These are phyloP conservation scores for Yamadazyma olivae DNA, from an alignment of 805 yeast genomes.

Conservation along the genomic window DNA sequence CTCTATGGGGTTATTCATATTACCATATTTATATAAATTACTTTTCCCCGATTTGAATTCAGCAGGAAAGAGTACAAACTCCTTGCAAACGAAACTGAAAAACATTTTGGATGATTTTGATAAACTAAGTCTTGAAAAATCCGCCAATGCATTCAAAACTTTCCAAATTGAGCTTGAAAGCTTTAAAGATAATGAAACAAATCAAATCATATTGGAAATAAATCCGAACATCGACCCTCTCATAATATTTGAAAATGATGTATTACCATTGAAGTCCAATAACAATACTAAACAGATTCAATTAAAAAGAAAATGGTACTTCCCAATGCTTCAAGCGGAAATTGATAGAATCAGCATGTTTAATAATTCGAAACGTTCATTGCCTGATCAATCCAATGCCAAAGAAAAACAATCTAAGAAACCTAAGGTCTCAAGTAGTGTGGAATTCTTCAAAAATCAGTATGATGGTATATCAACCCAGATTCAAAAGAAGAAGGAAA, in stretches of 20 bases:
- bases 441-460: conserved; percentile 37
- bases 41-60: conserved; percentile 27
- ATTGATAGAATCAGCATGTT: conserved; percentile 19
- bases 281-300: conserved; percentile 21
- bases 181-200: conserved; percentile 32
- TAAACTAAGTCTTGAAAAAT: conserved; percentile 27
- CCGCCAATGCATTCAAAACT: conserved; percentile 35
- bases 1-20: conserved; percentile 23
- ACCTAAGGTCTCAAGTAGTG: conserved; percentile 25
- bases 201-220: conserved; percentile 22
- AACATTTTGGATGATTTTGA: conserved; percentile 26
- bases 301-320: conserved; percentile 28
- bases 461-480: conserved; percentile 34
- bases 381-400: conserved; percentile 2
- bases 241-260: conserved; percentile 20
- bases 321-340: conserved; percentile 35
- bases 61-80: conserved; percentile 13
- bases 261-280: conserved; percentile 13
- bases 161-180: conserved; percentile 40
- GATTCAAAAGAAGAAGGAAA: conserved; percentile 17
- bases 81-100: conserved; percentile 15
- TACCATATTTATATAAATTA: conserved; percentile 32
- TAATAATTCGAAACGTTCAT: conserved; percentile 5
- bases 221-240: conserved; percentile 37
- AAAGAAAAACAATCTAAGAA: conserved; percentile 15